Conservation (phyloP, 75 land plant genomes). For the Pseudotsuga menziesii region DNA sequence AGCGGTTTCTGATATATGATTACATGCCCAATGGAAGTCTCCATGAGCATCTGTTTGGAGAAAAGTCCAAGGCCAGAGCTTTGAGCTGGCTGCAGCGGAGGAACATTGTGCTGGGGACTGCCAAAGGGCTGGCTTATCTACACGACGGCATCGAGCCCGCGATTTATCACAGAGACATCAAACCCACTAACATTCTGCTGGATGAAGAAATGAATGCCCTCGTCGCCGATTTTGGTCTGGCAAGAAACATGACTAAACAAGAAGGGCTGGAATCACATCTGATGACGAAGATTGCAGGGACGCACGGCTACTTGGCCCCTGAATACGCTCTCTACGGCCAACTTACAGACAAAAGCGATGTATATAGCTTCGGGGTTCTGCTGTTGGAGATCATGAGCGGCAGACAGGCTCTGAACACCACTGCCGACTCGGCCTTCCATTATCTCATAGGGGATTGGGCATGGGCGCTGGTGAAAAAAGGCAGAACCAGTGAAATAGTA, state of each 20-base stretch:
- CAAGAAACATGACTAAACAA: slow-evolving; percentile 16
- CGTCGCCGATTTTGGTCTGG: slow-evolving; percentile 50
- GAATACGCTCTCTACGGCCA: slow-evolving; percentile 43
- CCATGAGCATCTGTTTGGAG: slow-evolving; percentile 1
- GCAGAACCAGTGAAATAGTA: slow-evolving; percentile 16
- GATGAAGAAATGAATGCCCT: slow-evolving; percentile 40
- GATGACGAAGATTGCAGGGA: slow-evolving; percentile 32
- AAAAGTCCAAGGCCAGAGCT: neutral
- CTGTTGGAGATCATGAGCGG: slow-evolving; percentile 41
- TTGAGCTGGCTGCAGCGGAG: slow-evolving; percentile 30
- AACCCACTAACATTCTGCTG: slow-evolving; percentile 46
- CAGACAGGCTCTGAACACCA: slow-evolving; percentile 15
- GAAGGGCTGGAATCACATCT: slow-evolving; percentile 25
- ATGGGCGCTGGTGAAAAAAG: slow-evolving; percentile 25
- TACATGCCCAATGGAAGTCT: slow-evolving; percentile 26
- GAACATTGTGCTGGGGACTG: slow-evolving; percentile 40
- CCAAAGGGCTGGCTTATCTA: slow-evolving; percentile 43
- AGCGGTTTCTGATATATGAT: slow-evolving; percentile 27
- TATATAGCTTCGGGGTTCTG: slow-evolving; percentile 36
- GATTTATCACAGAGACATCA: slow-evolving; percentile 46
- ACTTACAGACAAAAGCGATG: slow-evolving; percentile 31
- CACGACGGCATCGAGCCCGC: slow-evolving; percentile 39
- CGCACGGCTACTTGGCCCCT: slow-evolving; percentile 30
- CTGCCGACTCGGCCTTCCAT: neutral
- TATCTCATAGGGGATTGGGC: slow-evolving; percentile 34